phyloP scores from a whole-genome alignment of 1,284 basidiomycete species.

The Hymenochaete sp. region DNA sequence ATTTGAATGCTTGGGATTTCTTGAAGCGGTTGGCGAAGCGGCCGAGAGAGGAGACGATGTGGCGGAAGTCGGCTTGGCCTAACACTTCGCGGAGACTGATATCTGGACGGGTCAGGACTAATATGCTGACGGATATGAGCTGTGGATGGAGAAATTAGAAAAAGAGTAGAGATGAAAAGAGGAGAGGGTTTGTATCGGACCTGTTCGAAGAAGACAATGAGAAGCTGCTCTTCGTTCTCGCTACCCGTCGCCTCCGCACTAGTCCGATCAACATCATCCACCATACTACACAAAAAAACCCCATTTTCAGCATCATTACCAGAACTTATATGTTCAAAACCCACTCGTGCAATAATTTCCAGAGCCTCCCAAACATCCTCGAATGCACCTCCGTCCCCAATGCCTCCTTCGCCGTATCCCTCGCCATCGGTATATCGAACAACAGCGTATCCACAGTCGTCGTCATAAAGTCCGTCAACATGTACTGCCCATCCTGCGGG shows the following conservation, averaged over 20 bases:
- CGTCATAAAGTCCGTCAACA: slow-evolving; percentile 58
- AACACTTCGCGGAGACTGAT: no score
- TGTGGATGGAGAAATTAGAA: no score
- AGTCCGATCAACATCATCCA: slow-evolving; percentile 34
- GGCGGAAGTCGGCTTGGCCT: no score
- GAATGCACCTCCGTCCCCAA: slow-evolving; percentile 72
- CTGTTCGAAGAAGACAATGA: slow-evolving; percentile 68
- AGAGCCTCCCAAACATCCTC: slow-evolving; percentile 53
- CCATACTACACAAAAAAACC: slow-evolving; percentile 35
- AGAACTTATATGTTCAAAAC: no score
- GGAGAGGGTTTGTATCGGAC: no score
- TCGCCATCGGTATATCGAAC: slow-evolving; percentile 51
- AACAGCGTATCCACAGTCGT: slow-evolving; percentile 66
- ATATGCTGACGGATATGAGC: no score
- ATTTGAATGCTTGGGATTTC: no score
- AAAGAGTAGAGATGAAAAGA: no score
- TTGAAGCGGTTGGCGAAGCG: no score
- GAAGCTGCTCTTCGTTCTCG: slow-evolving; percentile 42
- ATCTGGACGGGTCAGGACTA: no score
- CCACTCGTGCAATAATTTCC: slow-evolving; percentile 69
- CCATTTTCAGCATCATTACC: no score
- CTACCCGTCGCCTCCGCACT: not conserved
- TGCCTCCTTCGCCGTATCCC: slow-evolving; percentile 73
- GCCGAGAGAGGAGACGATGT: no score
- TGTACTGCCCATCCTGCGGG: slow-evolving; percentile 44